Evolutionary conservation across 768 basidiomycete genomes (phyloP), one percentile per base, ranked within the genome.

Genomic region (Imleria badia): DNA sequence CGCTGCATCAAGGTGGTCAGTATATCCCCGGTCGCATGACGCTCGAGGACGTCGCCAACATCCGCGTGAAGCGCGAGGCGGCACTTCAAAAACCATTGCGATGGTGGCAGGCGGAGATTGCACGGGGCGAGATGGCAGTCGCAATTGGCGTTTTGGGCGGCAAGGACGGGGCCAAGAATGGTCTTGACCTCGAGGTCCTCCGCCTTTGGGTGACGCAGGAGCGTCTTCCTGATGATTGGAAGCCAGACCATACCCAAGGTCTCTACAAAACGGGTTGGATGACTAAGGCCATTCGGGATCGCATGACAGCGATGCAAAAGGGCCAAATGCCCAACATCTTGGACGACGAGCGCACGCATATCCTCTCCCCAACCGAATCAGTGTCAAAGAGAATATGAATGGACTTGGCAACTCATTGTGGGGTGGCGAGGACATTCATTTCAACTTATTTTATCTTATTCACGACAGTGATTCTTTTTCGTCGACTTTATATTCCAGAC

Each of bases 71-170:
- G 44, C 72, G 85, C 20, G 84, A 87, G 61, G 68, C 65, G 23
- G 56, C 65, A 9, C 78, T 75, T 17, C 2, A 19, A 0, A 61
- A 59, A 1, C 71, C 73, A 0, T 63, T 86, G 26, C 72, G 71
- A 38, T 36, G 60, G 22, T 45, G 81, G 23, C 82, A 83, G 54
- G 77, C 77, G 0, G 83, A 85, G 68, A 78, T 87, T 49, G 86
- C 85, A 3, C 76, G 84, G 15, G 84, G 84, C 9, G 86, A 88
- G 66, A 82, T 86, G 75, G 82, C 79, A 0, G 76, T 87, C 48
- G 81, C 85, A 3, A 71, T 86, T 7, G 83, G 81, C 2, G 76
- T 87, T 17, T 48, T 68, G 22, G 69, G 71, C 3, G 71, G 70
- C 29, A 72, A 65, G 31, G 66, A 67, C 5, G 71, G 67, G 2